Evolutionary conservation across 176 grass and related monocot genomes (phyloP).

Genomic region (Oryza brachyantha): DNA sequence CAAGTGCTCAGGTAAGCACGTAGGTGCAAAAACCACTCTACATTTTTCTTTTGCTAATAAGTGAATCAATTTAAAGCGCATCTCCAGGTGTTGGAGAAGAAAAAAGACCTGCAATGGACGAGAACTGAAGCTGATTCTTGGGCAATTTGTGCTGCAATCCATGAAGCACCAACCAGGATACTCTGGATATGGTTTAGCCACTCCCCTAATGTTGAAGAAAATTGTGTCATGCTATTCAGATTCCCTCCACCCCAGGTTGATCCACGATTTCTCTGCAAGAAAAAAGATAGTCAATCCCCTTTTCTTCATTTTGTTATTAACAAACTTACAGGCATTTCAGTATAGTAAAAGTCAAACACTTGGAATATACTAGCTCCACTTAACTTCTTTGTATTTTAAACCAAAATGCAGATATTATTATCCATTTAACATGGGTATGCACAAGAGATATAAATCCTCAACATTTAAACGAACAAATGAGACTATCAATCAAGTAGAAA

Average conservation of each 20-base stretch:
- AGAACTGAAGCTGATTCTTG: conserved; percentile 91
- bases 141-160: conserved; percentile 89
- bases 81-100: conserved; percentile 17
- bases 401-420: background rate
- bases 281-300: background rate
- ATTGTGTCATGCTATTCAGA: conserved; percentile 94
- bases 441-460: background rate
- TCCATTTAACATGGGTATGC: background rate
- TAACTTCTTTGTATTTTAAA: background rate
- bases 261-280: conserved; percentile 77
- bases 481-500: background rate
- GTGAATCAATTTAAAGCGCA: conserved; percentile 7
- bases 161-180: conserved; percentile 87
- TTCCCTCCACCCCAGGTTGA: conserved; percentile 95
- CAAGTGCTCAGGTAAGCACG: background rate
- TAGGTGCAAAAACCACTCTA: background rate
- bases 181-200: conserved; percentile 97
- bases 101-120: conserved; percentile 85
- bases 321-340: conserved; percentile 7
- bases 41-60: background rate
- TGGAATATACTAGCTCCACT: background rate
- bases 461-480: background rate
- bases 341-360: conserved; percentile 5
- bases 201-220: conserved; percentile 82
- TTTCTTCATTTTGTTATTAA: conserved; percentile 4